Evolutionary conservation across 768 basidiomycete genomes (phyloP), one percentile per base, ranked within the genome.

Genomic region (Podaxis sp.): DNA sequence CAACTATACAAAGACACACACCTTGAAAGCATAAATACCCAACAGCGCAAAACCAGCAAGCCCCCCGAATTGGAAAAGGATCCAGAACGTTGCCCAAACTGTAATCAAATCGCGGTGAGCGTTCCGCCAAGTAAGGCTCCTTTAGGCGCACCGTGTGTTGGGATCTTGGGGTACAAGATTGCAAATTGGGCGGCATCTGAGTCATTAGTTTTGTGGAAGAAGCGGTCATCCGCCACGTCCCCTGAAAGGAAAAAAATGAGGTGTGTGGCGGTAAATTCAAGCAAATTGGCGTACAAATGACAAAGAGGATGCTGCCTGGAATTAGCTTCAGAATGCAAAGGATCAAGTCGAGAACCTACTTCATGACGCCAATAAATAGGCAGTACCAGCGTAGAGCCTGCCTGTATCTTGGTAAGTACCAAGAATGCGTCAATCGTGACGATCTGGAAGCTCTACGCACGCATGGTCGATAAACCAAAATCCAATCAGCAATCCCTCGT

Each of bases 391-490:
- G 81, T 59, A 96, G 75, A 49, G 91, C 89, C 75, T 87, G 87
- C 48, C 88, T 95, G 66, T 15, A 70, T 56, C 40, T 20, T 54
- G 53, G 65, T 60, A 41, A 50, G 28, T 38, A 64, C 54, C 40
- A 11, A 26, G 41, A 62, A 55, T 28, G n/a, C 20, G 33, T 58
- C 8, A 36, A n/a, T 54, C n/a, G 22, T 41, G 55, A 54, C 17
- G n/a, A 52, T 53, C 10, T 30, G 20, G 26, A 66, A 53, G 26
- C 20, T 30, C 60, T 65, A 81, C 88, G 67, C 73, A 90, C 93
- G 82, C 95, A 73, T 98, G 96, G 70, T 89, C 93, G 49, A 95
- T 87, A 72, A 96, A 97, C 95, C 96, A 97, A 67, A 98, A 92
- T 0, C 93, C 95, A 61, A 98, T 84, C 52, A 98, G 79, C 24